phyloP scores from a whole-genome alignment of 331 rosid genomes.

The Saraca asoca region DNA sequence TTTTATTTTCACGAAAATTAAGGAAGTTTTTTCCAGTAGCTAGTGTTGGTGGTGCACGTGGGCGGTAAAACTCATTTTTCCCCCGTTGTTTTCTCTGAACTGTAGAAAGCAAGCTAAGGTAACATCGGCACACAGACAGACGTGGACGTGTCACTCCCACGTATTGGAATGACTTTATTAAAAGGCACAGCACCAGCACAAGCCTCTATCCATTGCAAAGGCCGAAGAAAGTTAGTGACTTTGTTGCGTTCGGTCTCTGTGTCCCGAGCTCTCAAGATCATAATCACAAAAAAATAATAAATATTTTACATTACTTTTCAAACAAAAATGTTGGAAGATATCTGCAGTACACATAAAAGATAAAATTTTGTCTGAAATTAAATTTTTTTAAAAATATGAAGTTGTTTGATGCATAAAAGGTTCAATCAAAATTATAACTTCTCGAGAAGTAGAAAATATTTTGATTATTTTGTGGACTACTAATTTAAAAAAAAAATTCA shows the following conservation, averaged over 20 bases:
- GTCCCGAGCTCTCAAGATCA: neutral
- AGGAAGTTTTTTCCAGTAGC: constrained; percentile 41
- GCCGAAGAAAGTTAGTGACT: neutral
- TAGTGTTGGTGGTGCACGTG: constrained; percentile 30
- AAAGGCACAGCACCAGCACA: constrained; percentile 12
- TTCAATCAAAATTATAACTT: no score
- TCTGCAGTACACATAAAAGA: no score
- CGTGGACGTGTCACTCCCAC: constrained; percentile 51
- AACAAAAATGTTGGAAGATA: no score
- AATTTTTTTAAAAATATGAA: no score
- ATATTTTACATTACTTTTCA: constrained; percentile 33
- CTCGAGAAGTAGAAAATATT: no score
- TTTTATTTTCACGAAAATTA: constrained; percentile 39
- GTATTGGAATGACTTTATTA: constrained; percentile 45
- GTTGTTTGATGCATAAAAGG: no score
- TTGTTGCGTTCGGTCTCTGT: neutral
- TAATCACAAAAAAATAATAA: neutral
- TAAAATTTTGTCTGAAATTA: no score
- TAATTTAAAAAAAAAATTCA: no score
- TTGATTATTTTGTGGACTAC: no score
- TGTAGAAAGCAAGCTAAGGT: constrained; percentile 38
- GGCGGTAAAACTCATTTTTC: constrained; percentile 38
- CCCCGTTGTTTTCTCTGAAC: constrained; percentile 28
- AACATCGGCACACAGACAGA: constrained; percentile 45
- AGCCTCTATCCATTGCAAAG: neutral